Evolutionary conservation across 805 yeast genomes (phyloP).

Genomic region (Teunomyces lycoperdinae): DNA sequence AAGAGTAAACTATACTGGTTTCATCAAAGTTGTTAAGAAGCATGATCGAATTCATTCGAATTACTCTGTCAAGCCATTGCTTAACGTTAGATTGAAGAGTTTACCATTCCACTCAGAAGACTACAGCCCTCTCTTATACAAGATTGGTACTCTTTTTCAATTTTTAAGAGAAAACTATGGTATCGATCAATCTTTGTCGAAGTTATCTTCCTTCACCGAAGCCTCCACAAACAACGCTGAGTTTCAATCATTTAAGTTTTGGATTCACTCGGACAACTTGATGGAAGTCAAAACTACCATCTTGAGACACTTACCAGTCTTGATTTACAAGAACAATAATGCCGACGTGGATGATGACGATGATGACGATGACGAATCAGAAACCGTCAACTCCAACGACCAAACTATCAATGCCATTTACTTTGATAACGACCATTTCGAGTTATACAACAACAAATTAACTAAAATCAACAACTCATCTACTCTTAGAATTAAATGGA

Average conservation of each 20-base stretch:
- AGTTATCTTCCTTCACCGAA: slow-evolving; percentile 47
- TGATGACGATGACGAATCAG: slow-evolving; percentile 52
- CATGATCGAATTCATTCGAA: slow-evolving; percentile 88
- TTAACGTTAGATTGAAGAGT: slow-evolving; percentile 81
- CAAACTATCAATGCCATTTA: slow-evolving; percentile 85
- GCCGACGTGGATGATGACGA: slow-evolving; percentile 50
- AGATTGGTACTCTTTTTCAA: slow-evolving; percentile 76
- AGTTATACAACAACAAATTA: slow-evolving; percentile 80
- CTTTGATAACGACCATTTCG: slow-evolving; percentile 81
- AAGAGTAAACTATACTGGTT: slow-evolving; percentile 91
- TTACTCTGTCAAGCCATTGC: slow-evolving; percentile 85
- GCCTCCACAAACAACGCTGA: slow-evolving; percentile 31
- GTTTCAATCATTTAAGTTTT: slow-evolving; percentile 75
- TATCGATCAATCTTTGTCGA: slow-evolving; percentile 46
- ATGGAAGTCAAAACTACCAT: slow-evolving; percentile 98
- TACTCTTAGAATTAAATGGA: slow-evolving; percentile 85
- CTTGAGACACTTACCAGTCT: slow-evolving; percentile 87
- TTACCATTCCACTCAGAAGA: slow-evolving; percentile 94
- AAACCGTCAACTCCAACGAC: slow-evolving; percentile 31
- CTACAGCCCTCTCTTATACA: slow-evolving; percentile 84
- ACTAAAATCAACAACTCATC: slow-evolving; percentile 67
- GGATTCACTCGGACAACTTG: slow-evolving; percentile 95
- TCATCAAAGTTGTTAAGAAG: slow-evolving; percentile 89
- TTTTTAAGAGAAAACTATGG: slow-evolving; percentile 73
- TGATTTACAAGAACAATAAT: slow-evolving; percentile 59